Percentiles rank a stretch among this genome's conserved stretches.
These are phyloP conservation scores for Sanghuangporus baumii DNA, from an alignment of 1,284 basidiomycete species.

Conservation along the genomic window DNA sequence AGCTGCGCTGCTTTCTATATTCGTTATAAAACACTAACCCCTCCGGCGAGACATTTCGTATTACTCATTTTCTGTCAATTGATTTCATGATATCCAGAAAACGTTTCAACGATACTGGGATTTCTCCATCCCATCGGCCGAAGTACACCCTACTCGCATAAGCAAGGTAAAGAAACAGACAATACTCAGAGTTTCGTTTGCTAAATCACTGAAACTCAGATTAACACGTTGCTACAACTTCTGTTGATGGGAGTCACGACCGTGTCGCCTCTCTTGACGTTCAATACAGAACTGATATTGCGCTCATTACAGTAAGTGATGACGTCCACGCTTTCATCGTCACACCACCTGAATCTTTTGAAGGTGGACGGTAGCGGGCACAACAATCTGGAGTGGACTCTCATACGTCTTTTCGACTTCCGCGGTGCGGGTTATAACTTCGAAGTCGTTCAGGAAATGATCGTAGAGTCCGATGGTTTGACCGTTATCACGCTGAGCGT, in stretches of 20 bases:
- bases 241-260: conserved; percentile 87
- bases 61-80: neutral
- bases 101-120: conserved; percentile 92
- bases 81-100: conserved; percentile 51
- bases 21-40: conserved; percentile 84
- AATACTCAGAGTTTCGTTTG: neutral
- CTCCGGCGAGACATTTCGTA: conserved; percentile 56
- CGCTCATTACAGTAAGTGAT: conserved; percentile 56
- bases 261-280: conserved; percentile 72
- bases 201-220: conserved; percentile 36
- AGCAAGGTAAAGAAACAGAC: conserved; percentile 64
- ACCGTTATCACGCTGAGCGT: neutral
- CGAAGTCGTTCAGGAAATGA: neutral
- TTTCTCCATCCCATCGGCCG: conserved; percentile 89
- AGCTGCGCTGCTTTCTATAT: conserved; percentile 92
- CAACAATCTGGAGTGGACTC: conserved; percentile 89
- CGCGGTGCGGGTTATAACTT: conserved; percentile 50
- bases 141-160: conserved; percentile 85
- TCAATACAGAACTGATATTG: conserved; percentile 52
- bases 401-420: conserved; percentile 79
- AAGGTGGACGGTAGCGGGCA: conserved; percentile 82
- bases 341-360: neutral
- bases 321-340: neutral
- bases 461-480: neutral
- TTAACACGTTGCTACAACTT: conserved; percentile 92